Percentiles rank a stretch among this genome's conserved stretches.
These are phyloP conservation scores for Penicillium sp. DNA, from an alignment of 2,329 filamentous ascomycete genomes.

Conservation along the genomic window DNA sequence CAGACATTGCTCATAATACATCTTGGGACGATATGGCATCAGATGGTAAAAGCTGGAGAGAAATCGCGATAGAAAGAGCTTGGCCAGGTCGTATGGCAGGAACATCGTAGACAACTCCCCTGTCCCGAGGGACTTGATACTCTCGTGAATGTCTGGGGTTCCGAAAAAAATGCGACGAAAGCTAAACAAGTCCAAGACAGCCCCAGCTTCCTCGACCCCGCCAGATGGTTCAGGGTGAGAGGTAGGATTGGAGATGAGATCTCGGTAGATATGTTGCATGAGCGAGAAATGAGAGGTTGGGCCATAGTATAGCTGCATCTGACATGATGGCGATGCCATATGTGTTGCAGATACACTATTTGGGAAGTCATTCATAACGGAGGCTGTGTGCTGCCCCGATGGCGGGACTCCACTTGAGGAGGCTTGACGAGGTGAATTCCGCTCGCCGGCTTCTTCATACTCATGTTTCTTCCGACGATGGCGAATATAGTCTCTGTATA, in stretches of 20 bases:
- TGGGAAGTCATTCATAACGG: constrained; percentile 26
- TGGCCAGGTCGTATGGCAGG: constrained; percentile 34
- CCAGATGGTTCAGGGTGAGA: constrained; percentile 19
- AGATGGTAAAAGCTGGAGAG: constrained; percentile 37
- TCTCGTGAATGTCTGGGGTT: constrained; percentile 32
- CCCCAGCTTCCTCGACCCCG: constrained; percentile 32
- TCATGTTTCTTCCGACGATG: constrained; percentile 30
- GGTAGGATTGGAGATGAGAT: constrained; percentile 21
- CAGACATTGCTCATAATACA: constrained; percentile 30
- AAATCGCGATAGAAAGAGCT: constrained; percentile 34
- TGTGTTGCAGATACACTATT: constrained; percentile 43
- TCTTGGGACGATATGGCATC: constrained; percentile 31
- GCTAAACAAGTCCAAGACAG: constrained; percentile 34
- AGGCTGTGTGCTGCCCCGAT: constrained; percentile 13
- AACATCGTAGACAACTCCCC: constrained; percentile 29
- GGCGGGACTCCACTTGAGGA: constrained; percentile 14
- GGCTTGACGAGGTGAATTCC: constrained; percentile 8
- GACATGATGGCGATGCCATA: constrained; percentile 38
- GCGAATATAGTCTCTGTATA: constrained; percentile 33
- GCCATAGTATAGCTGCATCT: constrained; percentile 42
- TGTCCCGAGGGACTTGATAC: constrained; percentile 17
- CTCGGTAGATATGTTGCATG: constrained; percentile 33
- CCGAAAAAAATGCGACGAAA: constrained; percentile 35
- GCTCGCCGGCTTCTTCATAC: constrained; percentile 10
- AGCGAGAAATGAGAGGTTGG: constrained; percentile 43